These are phyloP conservation scores for Ceriops tagal DNA, from an alignment of 345 rosid species.

Conservation along the genomic window DNA sequence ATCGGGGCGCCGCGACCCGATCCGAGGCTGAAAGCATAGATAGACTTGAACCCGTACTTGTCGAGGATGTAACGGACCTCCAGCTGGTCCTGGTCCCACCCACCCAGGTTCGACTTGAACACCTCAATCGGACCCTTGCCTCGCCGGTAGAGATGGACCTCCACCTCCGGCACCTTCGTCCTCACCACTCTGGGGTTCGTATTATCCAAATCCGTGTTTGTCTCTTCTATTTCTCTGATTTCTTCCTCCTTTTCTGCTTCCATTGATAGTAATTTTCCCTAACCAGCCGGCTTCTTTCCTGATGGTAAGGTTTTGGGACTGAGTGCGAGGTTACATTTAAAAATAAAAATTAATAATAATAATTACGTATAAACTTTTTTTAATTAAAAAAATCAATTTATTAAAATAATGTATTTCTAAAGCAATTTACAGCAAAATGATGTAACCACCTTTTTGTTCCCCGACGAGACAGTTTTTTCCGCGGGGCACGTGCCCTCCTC, in stretches of 20 bases:
- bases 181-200: constrained; percentile 27
- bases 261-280: too few relatives aligned
- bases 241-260: not conserved
- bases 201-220: not conserved
- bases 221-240: constrained; percentile 56
- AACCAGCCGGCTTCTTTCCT: too few relatives aligned
- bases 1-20: constrained; percentile 78
- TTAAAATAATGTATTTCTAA: too few relatives aligned
- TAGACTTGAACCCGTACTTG: constrained; percentile 64
- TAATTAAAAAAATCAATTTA: too few relatives aligned
- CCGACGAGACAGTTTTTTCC: too few relatives aligned
- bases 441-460: too few relatives aligned
- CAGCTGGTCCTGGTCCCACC: constrained; percentile 87
- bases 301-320: too few relatives aligned
- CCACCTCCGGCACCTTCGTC: constrained; percentile 65
- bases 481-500: too few relatives aligned
- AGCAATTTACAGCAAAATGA: too few relatives aligned
- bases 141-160: constrained; percentile 63
- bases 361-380: too few relatives aligned
- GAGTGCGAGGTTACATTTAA: too few relatives aligned
- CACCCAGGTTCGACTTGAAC: constrained; percentile 66
- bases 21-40: constrained; percentile 63
- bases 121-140: constrained; percentile 88
- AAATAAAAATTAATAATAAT: too few relatives aligned
- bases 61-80: constrained; percentile 75